phyloP scores from a whole-genome alignment of 148 eudicot genomes.

The Selenicereus undatus region DNA sequence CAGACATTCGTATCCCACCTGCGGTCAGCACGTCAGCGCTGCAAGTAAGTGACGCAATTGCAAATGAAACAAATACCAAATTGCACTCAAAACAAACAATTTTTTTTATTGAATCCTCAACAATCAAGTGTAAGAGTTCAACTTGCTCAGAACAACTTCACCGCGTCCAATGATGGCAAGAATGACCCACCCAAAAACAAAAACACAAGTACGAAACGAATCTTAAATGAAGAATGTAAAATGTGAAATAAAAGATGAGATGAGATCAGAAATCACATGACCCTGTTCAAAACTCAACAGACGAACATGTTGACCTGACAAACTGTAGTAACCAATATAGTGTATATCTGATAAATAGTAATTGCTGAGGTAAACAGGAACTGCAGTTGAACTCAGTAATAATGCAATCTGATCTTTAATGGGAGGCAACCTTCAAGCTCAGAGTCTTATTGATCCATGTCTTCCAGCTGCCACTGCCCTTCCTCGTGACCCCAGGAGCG shows the following conservation, averaged over 20 bases:
- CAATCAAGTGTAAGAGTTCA: background rate
- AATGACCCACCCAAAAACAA: background rate
- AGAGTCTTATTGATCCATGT: conserved; percentile 79
- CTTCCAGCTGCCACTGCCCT: conserved; percentile 61
- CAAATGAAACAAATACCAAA: background rate
- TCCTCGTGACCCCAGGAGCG: conserved; percentile 17
- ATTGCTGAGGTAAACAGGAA: background rate
- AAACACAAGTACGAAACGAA: background rate
- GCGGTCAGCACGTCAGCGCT: too few species aligned
- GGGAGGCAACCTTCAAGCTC: conserved; percentile 55
- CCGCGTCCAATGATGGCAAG: background rate
- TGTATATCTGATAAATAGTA: background rate
- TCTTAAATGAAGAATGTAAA: background rate
- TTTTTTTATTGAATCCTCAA: background rate
- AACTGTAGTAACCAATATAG: background rate
- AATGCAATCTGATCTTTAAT: conserved; percentile 19
- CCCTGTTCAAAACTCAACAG: background rate
- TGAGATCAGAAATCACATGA: background rate
- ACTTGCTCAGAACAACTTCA: background rate
- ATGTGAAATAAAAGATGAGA: background rate
- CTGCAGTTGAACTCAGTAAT: background rate
- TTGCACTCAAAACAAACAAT: background rate
- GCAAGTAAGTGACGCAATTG: background rate
- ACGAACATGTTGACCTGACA: background rate
- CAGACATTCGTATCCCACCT: too few species aligned